Evolutionary conservation across 2,329 filamentous ascomycete species (phyloP).

Genomic region (Sporothrix brasiliensis): DNA sequence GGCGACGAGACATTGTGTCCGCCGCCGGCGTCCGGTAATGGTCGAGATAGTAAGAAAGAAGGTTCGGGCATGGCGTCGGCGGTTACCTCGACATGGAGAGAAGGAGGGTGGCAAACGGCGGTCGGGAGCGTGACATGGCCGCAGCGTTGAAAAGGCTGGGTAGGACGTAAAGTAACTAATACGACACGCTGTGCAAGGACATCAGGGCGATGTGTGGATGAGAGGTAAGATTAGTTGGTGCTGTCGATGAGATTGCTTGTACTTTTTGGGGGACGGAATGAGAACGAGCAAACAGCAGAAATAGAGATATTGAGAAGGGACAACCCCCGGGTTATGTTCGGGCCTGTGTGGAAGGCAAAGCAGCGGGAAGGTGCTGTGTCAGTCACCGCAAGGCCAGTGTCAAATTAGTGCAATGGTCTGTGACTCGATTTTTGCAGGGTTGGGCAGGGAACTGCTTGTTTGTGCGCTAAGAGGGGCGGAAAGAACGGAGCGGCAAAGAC

Average conservation of each 20-base stretch:
- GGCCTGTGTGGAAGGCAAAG: slow-evolving; percentile 16
- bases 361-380: slow-evolving; percentile 15
- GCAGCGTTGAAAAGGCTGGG: not conserved
- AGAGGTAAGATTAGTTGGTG: not conserved
- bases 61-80: slow-evolving; percentile 26
- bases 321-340: not conserved
- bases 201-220: not conserved
- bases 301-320: not conserved
- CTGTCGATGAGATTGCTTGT: not conserved
- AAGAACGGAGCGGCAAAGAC: slow-evolving; percentile 31
- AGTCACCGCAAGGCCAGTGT: slow-evolving; percentile 1
- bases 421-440: slow-evolving; percentile 27
- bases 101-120: slow-evolving; percentile 25
- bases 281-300: not conserved
- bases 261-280: not conserved
- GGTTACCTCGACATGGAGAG: slow-evolving; percentile 29
- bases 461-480: slow-evolving; percentile 24
- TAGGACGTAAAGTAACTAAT: not conserved
- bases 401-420: slow-evolving; percentile 8
- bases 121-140: slow-evolving; percentile 34
- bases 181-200: not conserved
- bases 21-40: slow-evolving; percentile 13
- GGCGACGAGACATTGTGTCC: not conserved
- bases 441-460: slow-evolving; percentile 14
- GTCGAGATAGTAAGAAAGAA: not conserved